These are phyloP conservation scores for Hyaloscypha hepaticicola DNA, from an alignment of 495 filamentous ascomycete genomes.

Conservation along the genomic window DNA sequence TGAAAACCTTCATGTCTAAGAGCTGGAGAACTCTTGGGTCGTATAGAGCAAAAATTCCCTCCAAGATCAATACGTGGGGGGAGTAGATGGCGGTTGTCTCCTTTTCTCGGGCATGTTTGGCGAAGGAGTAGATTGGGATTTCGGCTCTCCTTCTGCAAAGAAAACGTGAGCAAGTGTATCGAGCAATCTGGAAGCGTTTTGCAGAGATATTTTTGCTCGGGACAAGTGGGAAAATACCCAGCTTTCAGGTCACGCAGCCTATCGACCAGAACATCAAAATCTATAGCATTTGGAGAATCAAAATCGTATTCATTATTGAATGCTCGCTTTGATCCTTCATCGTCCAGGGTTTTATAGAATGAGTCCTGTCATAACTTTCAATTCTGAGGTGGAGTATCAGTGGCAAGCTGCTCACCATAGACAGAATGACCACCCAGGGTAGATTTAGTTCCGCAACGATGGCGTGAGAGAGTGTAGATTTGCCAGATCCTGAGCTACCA, in stretches of 20 bases:
- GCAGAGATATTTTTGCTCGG: background rate
- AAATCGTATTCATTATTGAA: constrained; percentile 94
- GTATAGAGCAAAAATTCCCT: constrained; percentile 94
- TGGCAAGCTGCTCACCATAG: constrained; percentile 65
- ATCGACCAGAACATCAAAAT: constrained; percentile 89
- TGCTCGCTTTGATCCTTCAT: constrained; percentile 71
- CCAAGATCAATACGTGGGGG: constrained; percentile 90
- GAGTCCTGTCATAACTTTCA: constrained; percentile 66
- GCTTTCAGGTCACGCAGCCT: constrained; percentile 79
- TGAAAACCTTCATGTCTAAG: constrained; percentile 79
- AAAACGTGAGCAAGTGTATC: constrained; percentile 13
- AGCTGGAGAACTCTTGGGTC: constrained; percentile 83
- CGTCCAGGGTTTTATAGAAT: constrained; percentile 83
- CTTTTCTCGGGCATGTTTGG: constrained; percentile 77
- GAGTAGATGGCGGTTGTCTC: constrained; percentile 89
- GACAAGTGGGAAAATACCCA: constrained; percentile 57
- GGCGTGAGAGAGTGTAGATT: constrained; percentile 91
- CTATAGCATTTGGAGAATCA: constrained; percentile 89
- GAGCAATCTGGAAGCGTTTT: background rate
- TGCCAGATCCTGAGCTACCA: constrained; percentile 93
- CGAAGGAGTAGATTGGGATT: constrained; percentile 93
- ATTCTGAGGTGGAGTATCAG: background rate
- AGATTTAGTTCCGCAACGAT: constrained; percentile 87
- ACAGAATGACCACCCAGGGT: constrained; percentile 96
- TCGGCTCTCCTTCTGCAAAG: constrained; percentile 77